A percentile compares a stretch with the other conserved stretches of the same genome.
These are phyloP conservation scores for Ramaria sp. DNA, from an alignment of 768 basidiomycete species.

Conservation along the genomic window DNA sequence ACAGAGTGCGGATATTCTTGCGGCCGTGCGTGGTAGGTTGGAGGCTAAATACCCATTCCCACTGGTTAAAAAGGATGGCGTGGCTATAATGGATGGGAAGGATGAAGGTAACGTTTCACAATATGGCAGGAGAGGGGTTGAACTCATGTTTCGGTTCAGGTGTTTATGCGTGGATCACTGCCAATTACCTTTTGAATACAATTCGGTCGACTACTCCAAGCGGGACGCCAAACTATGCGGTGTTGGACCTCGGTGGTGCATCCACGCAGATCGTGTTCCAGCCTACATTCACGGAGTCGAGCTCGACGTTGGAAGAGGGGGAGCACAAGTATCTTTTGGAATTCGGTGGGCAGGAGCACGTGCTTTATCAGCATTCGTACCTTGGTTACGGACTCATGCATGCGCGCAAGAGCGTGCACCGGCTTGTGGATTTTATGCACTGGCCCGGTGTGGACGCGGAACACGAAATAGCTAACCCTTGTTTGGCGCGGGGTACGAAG, in stretches of 20 bases:
- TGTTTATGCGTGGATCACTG: conserved; percentile 98
- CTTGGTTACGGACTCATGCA: conserved; percentile 93
- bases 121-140: not conserved
- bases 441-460: conserved; percentile 20
- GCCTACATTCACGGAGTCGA: conserved; percentile 45
- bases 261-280: conserved; percentile 98
- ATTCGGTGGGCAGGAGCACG: conserved; percentile 60
- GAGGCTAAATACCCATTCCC: conserved; percentile 52
- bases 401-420: conserved; percentile 75
- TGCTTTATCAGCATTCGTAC: conserved; percentile 95
- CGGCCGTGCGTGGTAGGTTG: too few relatives aligned
- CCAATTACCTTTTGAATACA: conserved; percentile 79
- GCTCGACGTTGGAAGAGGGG: conserved; percentile 47
- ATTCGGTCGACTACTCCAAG: conserved; percentile 44
- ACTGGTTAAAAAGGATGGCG: conserved; percentile 47
- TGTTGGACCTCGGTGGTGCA: conserved; percentile 92
- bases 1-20: too few relatives aligned
- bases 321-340: conserved; percentile 85
- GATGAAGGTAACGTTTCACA: conserved; percentile 58
- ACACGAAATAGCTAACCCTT: conserved; percentile 59
- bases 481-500: conserved; percentile 57
- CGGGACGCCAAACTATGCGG: conserved; percentile 59
- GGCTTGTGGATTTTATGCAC: conserved; percentile 80
- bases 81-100: conserved; percentile 87
- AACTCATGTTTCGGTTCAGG: conserved; percentile 13